Evolutionary conservation across 352 stramenopile genomes (phyloP).

Genomic region (Pilasporangium apinafurcum): DNA sequence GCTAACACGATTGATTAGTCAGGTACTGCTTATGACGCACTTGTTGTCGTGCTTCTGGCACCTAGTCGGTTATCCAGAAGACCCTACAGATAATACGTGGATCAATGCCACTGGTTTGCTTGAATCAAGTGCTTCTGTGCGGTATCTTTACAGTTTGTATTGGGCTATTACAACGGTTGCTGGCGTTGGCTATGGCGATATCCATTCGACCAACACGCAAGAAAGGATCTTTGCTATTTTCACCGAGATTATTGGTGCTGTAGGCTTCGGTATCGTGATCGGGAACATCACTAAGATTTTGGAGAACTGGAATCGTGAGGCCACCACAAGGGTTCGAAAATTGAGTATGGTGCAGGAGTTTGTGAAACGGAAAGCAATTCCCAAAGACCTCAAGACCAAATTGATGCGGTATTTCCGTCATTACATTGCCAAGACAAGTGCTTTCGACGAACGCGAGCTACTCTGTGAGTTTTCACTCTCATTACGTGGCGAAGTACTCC

Average conservation of each 20-base stretch:
- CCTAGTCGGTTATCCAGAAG: constrained; percentile 37
- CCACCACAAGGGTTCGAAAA: constrained; percentile 39
- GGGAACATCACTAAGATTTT: constrained; percentile 82
- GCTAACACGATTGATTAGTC: constrained; percentile 51
- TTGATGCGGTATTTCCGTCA: constrained; percentile 73
- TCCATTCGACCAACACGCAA: constrained; percentile 60
- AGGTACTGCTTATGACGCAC: constrained; percentile 68
- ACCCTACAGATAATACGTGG: constrained; percentile 35
- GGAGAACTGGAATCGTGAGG: constrained; percentile 70
- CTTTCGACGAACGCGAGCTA: constrained; percentile 70
- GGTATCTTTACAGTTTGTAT: constrained; percentile 82
- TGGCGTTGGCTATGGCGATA: constrained; percentile 79
- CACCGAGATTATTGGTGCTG: constrained; percentile 66
- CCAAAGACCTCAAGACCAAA: constrained; percentile 35
- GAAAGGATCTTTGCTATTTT: constrained; percentile 70
- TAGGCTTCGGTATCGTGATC: constrained; percentile 78
- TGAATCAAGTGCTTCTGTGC: constrained; percentile 15
- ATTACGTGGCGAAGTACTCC: constrained; percentile 63
- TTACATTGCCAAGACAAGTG: constrained; percentile 72
- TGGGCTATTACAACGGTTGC: constrained; percentile 80
- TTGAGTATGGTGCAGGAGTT: constrained; percentile 64
- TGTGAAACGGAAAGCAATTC: constrained; percentile 52
- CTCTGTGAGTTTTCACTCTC: constrained; percentile 74
- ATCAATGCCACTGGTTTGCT: constrained; percentile 21
- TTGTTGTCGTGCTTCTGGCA: constrained; percentile 80